A percentile compares a stretch with the other conserved stretches of the same genome.
These are phyloP conservation scores for Mytilinidion resinicola DNA, from an alignment of 495 filamentous ascomycete genomes.

Conservation along the genomic window DNA sequence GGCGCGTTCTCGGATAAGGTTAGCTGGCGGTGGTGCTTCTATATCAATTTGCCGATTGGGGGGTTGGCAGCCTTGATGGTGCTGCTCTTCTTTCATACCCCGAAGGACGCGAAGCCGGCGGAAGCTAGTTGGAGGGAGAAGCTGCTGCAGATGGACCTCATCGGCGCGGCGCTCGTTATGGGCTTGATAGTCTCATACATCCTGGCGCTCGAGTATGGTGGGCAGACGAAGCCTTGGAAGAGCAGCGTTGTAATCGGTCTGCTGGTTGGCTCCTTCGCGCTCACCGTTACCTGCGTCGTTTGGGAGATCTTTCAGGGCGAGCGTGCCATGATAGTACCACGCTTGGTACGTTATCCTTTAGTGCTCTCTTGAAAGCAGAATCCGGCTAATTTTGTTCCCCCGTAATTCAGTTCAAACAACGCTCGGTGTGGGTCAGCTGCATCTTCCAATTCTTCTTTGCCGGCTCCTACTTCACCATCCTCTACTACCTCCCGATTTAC, in stretches of 20 bases:
- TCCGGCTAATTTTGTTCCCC: slow-evolving; percentile 7
- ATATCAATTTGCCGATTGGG: slow-evolving; percentile 59
- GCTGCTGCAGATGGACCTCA: slow-evolving; percentile 56
- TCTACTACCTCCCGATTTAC: slow-evolving; percentile 8
- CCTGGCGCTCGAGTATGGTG: slow-evolving; percentile 13
- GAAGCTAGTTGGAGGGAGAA: slow-evolving; percentile 35
- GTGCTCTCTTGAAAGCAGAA: background rate
- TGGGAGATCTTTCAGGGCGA: slow-evolving; percentile 4
- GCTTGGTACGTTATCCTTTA: background rate
- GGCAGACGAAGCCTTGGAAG: slow-evolving; percentile 6
- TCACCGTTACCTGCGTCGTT: slow-evolving; percentile 1
- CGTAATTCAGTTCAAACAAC: slow-evolving; percentile 1
- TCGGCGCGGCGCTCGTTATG: slow-evolving; percentile 44
- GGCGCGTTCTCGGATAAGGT: slow-evolving; percentile 42
- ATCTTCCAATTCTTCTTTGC: slow-evolving; percentile 1
- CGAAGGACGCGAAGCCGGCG: background rate
- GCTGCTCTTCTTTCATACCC: slow-evolving; percentile 48
- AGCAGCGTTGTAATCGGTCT: slow-evolving; percentile 7
- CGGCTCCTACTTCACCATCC: slow-evolving; percentile 5
- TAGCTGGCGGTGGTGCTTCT: slow-evolving; percentile 53
- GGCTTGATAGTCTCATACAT: slow-evolving; percentile 9
- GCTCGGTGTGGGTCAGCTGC: slow-evolving; percentile 15
- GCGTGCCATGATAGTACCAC: slow-evolving; percentile 2
- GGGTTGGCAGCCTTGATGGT: slow-evolving; percentile 50
- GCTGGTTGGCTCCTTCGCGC: slow-evolving; percentile 25